Evolutionary conservation across 2,329 filamentous ascomycete genomes (phyloP).

Genomic region (Alternaria postmessia): DNA sequence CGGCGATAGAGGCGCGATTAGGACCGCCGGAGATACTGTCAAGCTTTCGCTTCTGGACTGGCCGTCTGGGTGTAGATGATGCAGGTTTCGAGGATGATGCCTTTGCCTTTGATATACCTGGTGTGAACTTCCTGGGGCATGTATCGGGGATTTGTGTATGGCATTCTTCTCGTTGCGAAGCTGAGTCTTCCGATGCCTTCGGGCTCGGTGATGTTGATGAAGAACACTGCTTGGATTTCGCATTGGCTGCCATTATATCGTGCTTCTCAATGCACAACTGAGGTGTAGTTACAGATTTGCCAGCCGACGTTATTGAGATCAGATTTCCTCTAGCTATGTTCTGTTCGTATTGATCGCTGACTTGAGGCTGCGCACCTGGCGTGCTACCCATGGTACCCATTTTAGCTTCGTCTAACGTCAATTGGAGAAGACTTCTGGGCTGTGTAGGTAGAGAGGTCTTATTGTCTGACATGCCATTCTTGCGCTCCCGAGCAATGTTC

Average conservation of each 20-base stretch:
- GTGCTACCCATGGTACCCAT: neutral
- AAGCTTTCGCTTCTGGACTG: neutral
- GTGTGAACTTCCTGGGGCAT: neutral
- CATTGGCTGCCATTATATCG: neutral
- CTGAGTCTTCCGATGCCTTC: neutral
- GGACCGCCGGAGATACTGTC: neutral
- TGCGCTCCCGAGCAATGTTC: neutral
- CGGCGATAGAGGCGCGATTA: neutral
- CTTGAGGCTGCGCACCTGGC: neutral
- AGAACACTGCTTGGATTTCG: neutral
- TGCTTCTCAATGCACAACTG: neutral
- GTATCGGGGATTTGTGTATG: neutral
- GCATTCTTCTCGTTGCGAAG: neutral
- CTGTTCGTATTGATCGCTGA: neutral
- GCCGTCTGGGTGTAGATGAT: neutral
- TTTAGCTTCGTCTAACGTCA: neutral
- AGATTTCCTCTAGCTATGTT: neutral
- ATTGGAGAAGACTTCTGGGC: neutral
- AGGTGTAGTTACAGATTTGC: neutral
- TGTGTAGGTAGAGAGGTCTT: neutral
- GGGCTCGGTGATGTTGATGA: neutral
- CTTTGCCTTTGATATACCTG: neutral
- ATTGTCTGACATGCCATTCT: neutral
- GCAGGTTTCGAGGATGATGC: neutral
- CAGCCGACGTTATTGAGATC: neutral